Evolutionary conservation across 2,329 filamentous ascomycete species (phyloP).

Genomic region (Talaromyces rugulosus): DNA sequence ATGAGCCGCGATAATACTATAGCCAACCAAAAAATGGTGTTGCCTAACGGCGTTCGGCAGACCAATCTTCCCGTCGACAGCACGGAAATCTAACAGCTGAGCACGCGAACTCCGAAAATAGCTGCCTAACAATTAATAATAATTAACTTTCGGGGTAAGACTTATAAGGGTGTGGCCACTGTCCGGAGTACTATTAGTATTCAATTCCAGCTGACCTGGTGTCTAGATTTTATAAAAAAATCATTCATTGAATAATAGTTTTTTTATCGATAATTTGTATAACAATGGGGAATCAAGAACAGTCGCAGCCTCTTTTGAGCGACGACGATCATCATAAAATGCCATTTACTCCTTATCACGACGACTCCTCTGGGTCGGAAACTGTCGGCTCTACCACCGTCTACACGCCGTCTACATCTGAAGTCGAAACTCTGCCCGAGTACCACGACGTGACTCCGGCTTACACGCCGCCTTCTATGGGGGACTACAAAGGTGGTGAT

Average conservation of each 20-base stretch:
- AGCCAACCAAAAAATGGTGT: not conserved
- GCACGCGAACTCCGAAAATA: too few relatives aligned
- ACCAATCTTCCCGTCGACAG: too few relatives aligned
- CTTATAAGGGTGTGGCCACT: not conserved
- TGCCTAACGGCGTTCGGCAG: not conserved
- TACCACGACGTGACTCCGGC: not conserved
- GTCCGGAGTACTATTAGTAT: not conserved
- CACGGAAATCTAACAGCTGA: too few relatives aligned
- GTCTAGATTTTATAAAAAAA: not conserved
- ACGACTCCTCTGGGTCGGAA: not conserved
- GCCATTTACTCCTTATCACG: not conserved
- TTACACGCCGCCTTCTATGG: not conserved
- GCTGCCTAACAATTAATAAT: not conserved
- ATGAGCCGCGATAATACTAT: not conserved
- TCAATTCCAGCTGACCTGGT: not conserved
- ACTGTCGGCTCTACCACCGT: not conserved
- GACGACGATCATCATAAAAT: not conserved
- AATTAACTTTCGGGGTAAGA: not conserved
- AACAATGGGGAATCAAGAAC: not conserved
- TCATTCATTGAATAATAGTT: not conserved
- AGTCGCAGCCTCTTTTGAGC: constrained; percentile 1
- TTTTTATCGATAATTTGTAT: not conserved
- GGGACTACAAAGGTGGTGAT: not conserved
- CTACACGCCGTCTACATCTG: not conserved
- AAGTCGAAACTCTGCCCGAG: not conserved